Evolutionary conservation across 768 basidiomycete genomes (phyloP), one percentile per base, ranked within the genome.

Genomic region (Trametes maxima): DNA sequence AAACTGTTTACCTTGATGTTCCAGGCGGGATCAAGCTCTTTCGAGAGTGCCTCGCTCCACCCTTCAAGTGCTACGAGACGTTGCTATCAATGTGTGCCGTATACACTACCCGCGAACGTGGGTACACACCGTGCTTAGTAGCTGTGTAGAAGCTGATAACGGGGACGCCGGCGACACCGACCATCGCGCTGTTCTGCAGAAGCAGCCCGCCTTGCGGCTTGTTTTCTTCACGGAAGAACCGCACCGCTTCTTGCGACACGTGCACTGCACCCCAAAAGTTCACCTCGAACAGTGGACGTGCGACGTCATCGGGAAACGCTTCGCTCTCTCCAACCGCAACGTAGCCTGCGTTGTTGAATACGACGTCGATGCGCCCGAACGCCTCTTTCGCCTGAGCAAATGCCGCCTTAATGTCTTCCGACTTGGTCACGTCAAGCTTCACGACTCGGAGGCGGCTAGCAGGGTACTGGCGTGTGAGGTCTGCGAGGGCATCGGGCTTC

Each of bases 1-100:
- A 19, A 21, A 28, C 28, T 3, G 28, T 8, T 16, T 40, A 43
- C 80, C 67, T 76, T 79, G 66, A 82, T 80, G 54, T 80, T 78
- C 80, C 80, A 82, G 21, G 28, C 68, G 6, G 81, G 80, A 45
- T 80, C 78, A 4, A 81, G 57, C 59, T 82, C 81, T 44, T 70
- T 65, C 3, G 67, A 68, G 35, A 81, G 62, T 1, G 78, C 67
- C 59, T 80, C 74, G 5, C 73, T 76, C 39, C 79, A 64, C 17
- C 75, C 77, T 52, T 79, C 76, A 62, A 63, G 45, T 33, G 64
- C 67, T 64, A 40, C 17, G 40, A 33, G 45, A 11, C 33, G 4
- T 6, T 10, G 0, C 25, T 3, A 24, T 4, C 14, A 19, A 37
- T n/a, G 35, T 10, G 28, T n/a, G 40, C 2, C 8, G 24, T 4